phyloP scores from a whole-genome alignment of 805 yeast genomes.

The Kodamaea restingae region DNA sequence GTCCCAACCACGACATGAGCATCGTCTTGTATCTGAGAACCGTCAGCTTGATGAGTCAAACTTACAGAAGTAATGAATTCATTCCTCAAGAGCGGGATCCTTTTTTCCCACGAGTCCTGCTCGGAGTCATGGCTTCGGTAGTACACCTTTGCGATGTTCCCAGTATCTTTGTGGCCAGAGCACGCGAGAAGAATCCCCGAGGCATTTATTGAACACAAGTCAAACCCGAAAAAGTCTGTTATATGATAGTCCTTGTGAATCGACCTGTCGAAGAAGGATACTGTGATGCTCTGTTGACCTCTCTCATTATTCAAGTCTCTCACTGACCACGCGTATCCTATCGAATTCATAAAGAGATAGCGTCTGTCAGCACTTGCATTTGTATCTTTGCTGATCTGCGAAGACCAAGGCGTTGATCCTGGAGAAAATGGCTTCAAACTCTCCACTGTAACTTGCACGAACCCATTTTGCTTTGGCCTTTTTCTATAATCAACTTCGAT shows the following conservation, averaged over 20 bases:
- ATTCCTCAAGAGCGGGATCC: conserved; percentile 45
- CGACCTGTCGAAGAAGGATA: conserved; percentile 79
- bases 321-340: conserved; percentile 82
- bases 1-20: conserved; percentile 66
- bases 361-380: conserved; percentile 49
- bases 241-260: conserved; percentile 78
- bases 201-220: conserved; percentile 68
- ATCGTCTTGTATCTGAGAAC: conserved; percentile 15
- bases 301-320: conserved; percentile 24
- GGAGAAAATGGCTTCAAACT: conserved; percentile 67
- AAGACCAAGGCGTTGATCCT: conserved; percentile 80
- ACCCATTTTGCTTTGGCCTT: conserved; percentile 18
- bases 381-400: conserved; percentile 13
- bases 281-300: conserved; percentile 65
- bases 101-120: conserved; percentile 67
- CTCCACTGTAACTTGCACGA: conserved; percentile 7
- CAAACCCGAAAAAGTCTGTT: conserved; percentile 67
- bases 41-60: conserved; percentile 35
- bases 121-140: conserved; percentile 67
- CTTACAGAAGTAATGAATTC: conserved; percentile 70
- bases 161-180: conserved; percentile 24
- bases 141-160: conserved; percentile 37
- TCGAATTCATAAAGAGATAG: conserved; percentile 72
- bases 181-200: conserved; percentile 60
- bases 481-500: conserved; percentile 14